Percentiles rank a stretch among this genome's conserved stretches.
Conservation (phyloP, 768 basidiomycete genomes). For the Mycena rebaudengoi region DNA sequence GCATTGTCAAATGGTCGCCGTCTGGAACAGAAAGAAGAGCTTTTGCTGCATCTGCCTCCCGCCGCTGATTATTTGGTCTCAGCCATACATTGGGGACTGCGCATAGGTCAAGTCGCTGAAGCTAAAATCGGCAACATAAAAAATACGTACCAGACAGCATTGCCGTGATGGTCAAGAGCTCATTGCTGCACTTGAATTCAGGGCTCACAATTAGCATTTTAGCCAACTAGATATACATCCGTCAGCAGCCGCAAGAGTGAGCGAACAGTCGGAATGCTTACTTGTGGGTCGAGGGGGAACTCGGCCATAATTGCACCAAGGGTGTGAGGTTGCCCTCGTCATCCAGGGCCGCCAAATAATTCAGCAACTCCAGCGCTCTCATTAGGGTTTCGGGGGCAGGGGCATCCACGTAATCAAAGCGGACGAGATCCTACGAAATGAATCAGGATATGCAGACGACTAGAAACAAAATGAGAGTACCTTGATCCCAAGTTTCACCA, state of each 20-base stretch:
- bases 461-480: constrained; percentile 40
- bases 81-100: constrained; percentile 94
- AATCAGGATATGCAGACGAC: not conserved
- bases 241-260: not conserved
- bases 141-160: constrained; percentile 86
- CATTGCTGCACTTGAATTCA: constrained; percentile 95
- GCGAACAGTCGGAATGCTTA: constrained; percentile 38
- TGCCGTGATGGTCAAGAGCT: constrained; percentile 92
- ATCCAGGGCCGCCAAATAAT: constrained; percentile 91
- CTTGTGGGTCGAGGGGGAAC: constrained; percentile 98
- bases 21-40: constrained; percentile 88
- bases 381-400: constrained; percentile 97
- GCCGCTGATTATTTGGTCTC: constrained; percentile 85
- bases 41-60: constrained; percentile 94
- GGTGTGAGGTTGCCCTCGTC: constrained; percentile 92
- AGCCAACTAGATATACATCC: constrained; percentile 63
- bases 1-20: constrained; percentile 93
- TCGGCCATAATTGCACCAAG: constrained; percentile 95
- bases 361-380: constrained; percentile 94
- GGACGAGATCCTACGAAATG: constrained; percentile 73
- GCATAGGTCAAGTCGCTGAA: not conserved
- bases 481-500: constrained; percentile 95
- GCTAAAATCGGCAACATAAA: not conserved
- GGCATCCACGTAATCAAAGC: constrained; percentile 90
- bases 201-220: constrained; percentile 95